Conservation (phyloP, 2,329 filamentous ascomycete genomes). For the Exophiala phaeomuriformis region DNA sequence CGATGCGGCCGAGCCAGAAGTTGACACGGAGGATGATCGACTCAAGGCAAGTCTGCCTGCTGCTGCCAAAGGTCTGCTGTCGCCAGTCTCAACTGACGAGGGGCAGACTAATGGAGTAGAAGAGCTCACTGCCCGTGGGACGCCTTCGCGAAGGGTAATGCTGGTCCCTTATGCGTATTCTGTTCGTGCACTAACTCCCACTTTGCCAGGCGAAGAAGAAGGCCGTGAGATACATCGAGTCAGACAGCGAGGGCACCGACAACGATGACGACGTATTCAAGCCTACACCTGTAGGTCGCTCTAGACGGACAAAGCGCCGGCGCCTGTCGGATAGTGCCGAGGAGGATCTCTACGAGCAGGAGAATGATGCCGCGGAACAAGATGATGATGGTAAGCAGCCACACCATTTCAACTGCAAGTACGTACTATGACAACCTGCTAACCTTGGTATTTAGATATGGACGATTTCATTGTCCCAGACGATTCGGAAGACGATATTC, state of each 20-base stretch:
- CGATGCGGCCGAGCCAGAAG: constrained; percentile 60
- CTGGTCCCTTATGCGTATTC: background rate
- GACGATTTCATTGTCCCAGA: constrained; percentile 84
- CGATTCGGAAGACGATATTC: constrained; percentile 65
- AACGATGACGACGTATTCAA: constrained; percentile 62
- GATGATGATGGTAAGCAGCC: constrained; percentile 40
- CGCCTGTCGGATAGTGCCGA: constrained; percentile 59
- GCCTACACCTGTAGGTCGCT: constrained; percentile 42
- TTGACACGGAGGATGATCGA: constrained; percentile 46
- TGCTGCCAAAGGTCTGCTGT: constrained; percentile 47
- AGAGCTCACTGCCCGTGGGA: constrained; percentile 48
- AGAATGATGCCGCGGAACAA: constrained; percentile 47
- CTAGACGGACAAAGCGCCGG: constrained; percentile 48
- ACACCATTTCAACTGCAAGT: background rate
- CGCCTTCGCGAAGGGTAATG: constrained; percentile 71
- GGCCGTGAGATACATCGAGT: constrained; percentile 73
- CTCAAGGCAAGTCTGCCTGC: constrained; percentile 41
- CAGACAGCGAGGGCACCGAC: constrained; percentile 61
- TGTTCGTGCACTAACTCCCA: constrained; percentile 5
- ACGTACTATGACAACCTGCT: background rate
- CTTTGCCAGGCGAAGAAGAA: constrained; percentile 49
- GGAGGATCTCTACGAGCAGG: constrained; percentile 63
- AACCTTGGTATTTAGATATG: constrained; percentile 50
- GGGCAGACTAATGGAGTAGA: constrained; percentile 19
- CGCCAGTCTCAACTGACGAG: constrained; percentile 39